phyloP scores from a whole-genome alignment of 768 basidiomycete species.

The Artomyces pyxidatus region DNA sequence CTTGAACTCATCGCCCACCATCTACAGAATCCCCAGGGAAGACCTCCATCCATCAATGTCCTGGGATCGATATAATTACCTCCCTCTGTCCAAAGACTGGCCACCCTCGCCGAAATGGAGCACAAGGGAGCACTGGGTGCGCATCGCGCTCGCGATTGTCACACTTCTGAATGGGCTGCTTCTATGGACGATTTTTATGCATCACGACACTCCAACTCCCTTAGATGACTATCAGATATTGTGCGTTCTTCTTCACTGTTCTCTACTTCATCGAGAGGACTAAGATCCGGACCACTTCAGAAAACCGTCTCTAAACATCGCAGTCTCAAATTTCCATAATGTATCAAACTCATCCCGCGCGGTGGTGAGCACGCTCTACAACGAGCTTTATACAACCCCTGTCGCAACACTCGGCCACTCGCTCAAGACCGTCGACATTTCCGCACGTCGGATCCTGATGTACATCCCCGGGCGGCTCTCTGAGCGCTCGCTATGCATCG shows the following conservation, averaged over 20 bases:
- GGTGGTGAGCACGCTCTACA: conserved; percentile 26
- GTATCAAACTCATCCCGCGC: conserved; percentile 10
- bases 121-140: background rate
- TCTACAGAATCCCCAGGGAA: too few species aligned
- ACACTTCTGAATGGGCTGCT: background rate
- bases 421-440: conserved; percentile 19
- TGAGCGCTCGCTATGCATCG: conserved; percentile 23
- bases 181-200: background rate
- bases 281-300: background rate
- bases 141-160: background rate
- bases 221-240: conserved; percentile 1
- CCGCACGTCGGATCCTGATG: conserved; percentile 23
- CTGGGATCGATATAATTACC: background rate
- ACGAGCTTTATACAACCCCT: conserved; percentile 23
- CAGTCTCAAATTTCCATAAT: background rate
- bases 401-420: conserved; percentile 26
- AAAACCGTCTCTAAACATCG: background rate
- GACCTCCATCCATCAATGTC: too few species aligned
- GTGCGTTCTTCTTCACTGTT: background rate
- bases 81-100: background rate
- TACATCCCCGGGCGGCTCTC: conserved; percentile 27
- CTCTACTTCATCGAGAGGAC: background rate
- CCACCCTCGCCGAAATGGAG: background rate
- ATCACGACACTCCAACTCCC: background rate
- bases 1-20: too few species aligned